These are phyloP conservation scores for Trichoderma brevicompactum DNA, from an alignment of 2,329 filamentous ascomycete species.

Conservation along the genomic window DNA sequence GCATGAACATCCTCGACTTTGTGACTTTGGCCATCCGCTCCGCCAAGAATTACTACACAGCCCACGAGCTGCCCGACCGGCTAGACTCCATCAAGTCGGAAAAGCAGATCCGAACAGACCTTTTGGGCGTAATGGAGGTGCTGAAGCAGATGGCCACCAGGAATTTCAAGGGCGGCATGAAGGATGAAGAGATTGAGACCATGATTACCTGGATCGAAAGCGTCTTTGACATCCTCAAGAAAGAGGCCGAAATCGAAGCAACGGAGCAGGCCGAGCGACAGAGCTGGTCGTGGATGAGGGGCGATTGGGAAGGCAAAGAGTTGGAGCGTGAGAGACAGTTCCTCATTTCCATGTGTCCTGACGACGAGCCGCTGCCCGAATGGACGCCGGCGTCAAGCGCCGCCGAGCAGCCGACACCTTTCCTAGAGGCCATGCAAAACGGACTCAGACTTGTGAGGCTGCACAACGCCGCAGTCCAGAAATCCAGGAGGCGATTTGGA, in stretches of 20 bases:
- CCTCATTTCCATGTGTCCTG: slow-evolving; percentile 72
- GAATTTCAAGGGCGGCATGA: slow-evolving; percentile 82
- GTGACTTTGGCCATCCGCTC: slow-evolving; percentile 94
- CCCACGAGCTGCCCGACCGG: slow-evolving; percentile 84
- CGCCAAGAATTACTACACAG: slow-evolving; percentile 94
- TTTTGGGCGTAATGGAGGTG: slow-evolving; percentile 85
- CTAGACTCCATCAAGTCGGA: slow-evolving; percentile 88
- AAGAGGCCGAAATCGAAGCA: slow-evolving; percentile 77
- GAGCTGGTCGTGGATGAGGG: slow-evolving; percentile 78
- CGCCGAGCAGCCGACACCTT: slow-evolving; percentile 67
- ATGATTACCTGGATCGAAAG: slow-evolving; percentile 80
- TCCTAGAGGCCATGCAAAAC: slow-evolving; percentile 74
- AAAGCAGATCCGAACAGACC: slow-evolving; percentile 79
- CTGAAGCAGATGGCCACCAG: slow-evolving; percentile 89
- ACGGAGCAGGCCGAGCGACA: slow-evolving; percentile 71
- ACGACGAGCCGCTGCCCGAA: slow-evolving; percentile 63
- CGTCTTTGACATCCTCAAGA: slow-evolving; percentile 74
- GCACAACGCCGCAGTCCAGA: slow-evolving; percentile 86
- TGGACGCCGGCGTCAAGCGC: slow-evolving; percentile 60
- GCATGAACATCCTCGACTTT: slow-evolving; percentile 88
- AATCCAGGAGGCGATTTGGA: slow-evolving; percentile 84
- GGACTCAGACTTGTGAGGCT: slow-evolving; percentile 82
- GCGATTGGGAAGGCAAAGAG: slow-evolving; percentile 77
- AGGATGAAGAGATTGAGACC: slow-evolving; percentile 73
- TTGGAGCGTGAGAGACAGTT: slow-evolving; percentile 81